Conservation (phyloP, 2,329 filamentous ascomycete genomes). For the Alternaria metachromatica region DNA sequence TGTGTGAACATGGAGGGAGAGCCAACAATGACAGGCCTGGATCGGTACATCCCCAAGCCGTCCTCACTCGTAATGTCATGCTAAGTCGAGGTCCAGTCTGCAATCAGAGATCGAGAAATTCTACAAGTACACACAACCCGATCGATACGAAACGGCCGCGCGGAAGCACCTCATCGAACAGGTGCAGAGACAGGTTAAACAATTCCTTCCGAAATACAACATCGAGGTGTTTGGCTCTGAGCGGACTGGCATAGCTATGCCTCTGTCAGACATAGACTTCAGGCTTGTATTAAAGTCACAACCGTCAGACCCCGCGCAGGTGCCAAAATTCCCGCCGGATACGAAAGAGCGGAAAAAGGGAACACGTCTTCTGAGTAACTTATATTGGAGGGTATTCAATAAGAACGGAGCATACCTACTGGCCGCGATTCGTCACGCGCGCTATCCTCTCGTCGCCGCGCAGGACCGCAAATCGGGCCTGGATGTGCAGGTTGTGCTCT, state of each 20-base stretch:
- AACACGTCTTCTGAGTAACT: constrained; percentile 1
- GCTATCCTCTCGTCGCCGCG: constrained; percentile 51
- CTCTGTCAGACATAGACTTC: constrained; percentile 63
- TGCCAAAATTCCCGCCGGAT: constrained; percentile 22
- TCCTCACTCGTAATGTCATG: background rate
- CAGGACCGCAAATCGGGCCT: constrained; percentile 58
- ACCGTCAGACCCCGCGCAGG: constrained; percentile 1
- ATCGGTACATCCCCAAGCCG: constrained; percentile 8
- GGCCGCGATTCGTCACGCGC: constrained; percentile 31
- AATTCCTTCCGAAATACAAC: constrained; percentile 27
- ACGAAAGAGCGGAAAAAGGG: constrained; percentile 9
- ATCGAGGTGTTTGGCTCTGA: constrained; percentile 62
- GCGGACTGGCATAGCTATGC: constrained; percentile 58
- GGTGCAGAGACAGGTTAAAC: constrained; percentile 24
- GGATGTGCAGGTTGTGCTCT: constrained; percentile 59
- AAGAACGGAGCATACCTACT: constrained; percentile 17
- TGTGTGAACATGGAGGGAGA: background rate
- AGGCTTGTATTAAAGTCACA: constrained; percentile 36
- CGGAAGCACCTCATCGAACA: constrained; percentile 45
- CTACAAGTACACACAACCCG: constrained; percentile 46
- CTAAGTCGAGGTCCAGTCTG: constrained; percentile 22
- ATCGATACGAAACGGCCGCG: constrained; percentile 50
- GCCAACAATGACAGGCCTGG: constrained; percentile 5
- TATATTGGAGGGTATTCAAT: constrained; percentile 7
- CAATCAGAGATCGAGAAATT: constrained; percentile 36